Percentiles rank a stretch among this genome's conserved stretches.
Conservation (phyloP, 2,329 filamentous ascomycete genomes). For the Exophiala spinifera region DNA sequence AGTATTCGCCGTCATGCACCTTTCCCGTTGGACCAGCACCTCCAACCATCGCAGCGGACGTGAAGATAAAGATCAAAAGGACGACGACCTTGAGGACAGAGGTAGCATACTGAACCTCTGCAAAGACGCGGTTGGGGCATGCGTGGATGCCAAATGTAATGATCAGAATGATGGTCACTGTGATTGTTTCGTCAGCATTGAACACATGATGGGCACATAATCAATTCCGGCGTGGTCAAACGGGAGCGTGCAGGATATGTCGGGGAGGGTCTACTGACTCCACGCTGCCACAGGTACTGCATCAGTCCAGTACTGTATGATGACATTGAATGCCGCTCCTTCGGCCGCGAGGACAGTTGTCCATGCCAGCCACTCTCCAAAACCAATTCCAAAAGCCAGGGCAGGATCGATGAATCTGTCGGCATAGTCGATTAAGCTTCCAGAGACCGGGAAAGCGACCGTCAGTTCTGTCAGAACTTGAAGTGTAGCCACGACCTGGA, state of each 20-base stretch:
- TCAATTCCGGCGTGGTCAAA: neutral
- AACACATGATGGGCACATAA: neutral
- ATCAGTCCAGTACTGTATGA: conserved; percentile 29
- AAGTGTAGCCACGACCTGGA: conserved; percentile 29
- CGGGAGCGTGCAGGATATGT: no score
- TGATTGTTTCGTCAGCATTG: conserved; percentile 5
- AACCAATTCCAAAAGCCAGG: conserved; percentile 35
- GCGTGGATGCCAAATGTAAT: conserved; percentile 47
- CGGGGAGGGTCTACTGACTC: neutral
- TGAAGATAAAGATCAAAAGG: conserved; percentile 2
- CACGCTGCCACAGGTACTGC: conserved; percentile 9
- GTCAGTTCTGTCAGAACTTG: conserved; percentile 36
- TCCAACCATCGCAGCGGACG: conserved; percentile 3
- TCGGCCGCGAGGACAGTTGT: conserved; percentile 30
- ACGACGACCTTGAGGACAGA: conserved; percentile 4
- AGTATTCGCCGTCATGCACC: conserved; percentile 70
- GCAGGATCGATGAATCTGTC: conserved; percentile 40
- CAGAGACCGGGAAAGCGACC: conserved; percentile 37
- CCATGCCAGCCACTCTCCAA: conserved; percentile 32
- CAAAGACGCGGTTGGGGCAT: conserved; percentile 40
- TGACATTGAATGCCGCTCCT: conserved; percentile 29
- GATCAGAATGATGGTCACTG: conserved; percentile 20
- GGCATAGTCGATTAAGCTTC: conserved; percentile 40
- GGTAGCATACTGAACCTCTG: conserved; percentile 4
- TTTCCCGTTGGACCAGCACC: conserved; percentile 43